These are phyloP conservation scores for Letharia lupina DNA, from an alignment of 495 filamentous ascomycete genomes.

Conservation along the genomic window DNA sequence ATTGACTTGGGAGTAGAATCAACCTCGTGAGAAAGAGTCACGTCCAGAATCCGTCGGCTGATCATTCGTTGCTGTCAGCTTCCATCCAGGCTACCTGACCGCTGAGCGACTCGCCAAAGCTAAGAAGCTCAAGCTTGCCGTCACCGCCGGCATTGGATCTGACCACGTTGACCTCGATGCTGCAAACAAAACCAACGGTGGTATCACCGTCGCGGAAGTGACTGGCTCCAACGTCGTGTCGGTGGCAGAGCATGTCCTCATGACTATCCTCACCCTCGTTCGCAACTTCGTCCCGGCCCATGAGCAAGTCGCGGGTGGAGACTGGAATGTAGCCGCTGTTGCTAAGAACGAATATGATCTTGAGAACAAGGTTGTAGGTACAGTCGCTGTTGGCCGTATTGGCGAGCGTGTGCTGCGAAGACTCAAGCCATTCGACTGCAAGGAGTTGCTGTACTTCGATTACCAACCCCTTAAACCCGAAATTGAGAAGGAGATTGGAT, in stretches of 20 bases:
- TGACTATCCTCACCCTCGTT: slow-evolving; percentile 94
- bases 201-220: slow-evolving; percentile 93
- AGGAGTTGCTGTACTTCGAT: slow-evolving; percentile 98
- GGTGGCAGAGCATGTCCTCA: slow-evolving; percentile 90
- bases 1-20: not conserved
- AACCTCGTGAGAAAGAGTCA: not conserved
- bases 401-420: slow-evolving; percentile 95
- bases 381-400: slow-evolving; percentile 94
- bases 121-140: slow-evolving; percentile 94
- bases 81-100: slow-evolving; percentile 97
- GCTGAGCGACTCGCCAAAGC: slow-evolving; percentile 94
- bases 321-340: slow-evolving; percentile 91
- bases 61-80: slow-evolving; percentile 45
- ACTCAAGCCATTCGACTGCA: slow-evolving; percentile 96
- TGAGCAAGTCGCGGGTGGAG: slow-evolving; percentile 79
- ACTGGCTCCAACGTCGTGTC: slow-evolving; percentile 91
- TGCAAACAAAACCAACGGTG: slow-evolving; percentile 97
- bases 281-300: slow-evolving; percentile 98
- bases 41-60: not conserved
- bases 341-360: slow-evolving; percentile 98
- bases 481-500: slow-evolving; percentile 93
- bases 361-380: slow-evolving; percentile 95
- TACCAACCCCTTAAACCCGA: slow-evolving; percentile 88
- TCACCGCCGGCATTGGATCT: slow-evolving; percentile 96
- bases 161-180: slow-evolving; percentile 96